phyloP scores from a whole-genome alignment of 495 filamentous ascomycete species.

The Talaromyces wortmannii region DNA sequence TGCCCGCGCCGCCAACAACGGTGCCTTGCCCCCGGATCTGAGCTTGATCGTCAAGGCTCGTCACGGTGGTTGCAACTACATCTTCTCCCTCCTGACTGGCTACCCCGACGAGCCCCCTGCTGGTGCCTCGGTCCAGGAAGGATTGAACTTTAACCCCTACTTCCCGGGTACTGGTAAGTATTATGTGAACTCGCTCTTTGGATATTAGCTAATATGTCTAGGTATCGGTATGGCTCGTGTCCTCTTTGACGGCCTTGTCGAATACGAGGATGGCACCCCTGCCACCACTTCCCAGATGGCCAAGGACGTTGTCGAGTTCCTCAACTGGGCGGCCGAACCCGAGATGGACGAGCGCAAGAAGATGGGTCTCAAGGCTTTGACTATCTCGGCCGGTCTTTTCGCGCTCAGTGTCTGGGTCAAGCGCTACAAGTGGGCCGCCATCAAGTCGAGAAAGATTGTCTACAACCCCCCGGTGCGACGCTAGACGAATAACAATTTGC shows the following conservation, averaged over 20 bases:
- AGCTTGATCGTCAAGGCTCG: conserved; percentile 95
- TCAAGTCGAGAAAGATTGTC: conserved; percentile 92
- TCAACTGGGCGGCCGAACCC: conserved; percentile 98
- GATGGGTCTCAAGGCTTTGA: conserved; percentile 95
- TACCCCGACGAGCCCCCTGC: conserved; percentile 96
- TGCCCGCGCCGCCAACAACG: conserved; percentile 95
- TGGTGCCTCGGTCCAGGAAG: conserved; percentile 69
- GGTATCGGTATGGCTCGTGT: conserved; percentile 98
- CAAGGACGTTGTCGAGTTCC: conserved; percentile 97
- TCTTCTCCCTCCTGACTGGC: conserved; percentile 94
- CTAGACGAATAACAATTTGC: conserved; percentile 15
- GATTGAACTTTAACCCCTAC: conserved; percentile 99
- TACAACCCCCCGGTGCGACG: conserved; percentile 67
- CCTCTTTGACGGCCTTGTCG: conserved; percentile 93
- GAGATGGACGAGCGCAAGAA: conserved; percentile 99
- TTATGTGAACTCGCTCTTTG: conserved; percentile 4
- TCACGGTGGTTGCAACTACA: conserved; percentile 97
- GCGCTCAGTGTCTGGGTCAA: conserved; percentile 96
- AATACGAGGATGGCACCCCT: conserved; percentile 96
- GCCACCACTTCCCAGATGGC: conserved; percentile 98
- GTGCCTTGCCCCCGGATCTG: conserved; percentile 95
- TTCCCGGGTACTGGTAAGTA: conserved; percentile 86
- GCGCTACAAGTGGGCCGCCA: conserved; percentile 93
- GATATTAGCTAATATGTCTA: conserved; percentile 13
- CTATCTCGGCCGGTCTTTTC: conserved; percentile 67